Evolutionary conservation across 2,329 filamentous ascomycete species (phyloP), one percentile per base, ranked within the genome.

Genomic region (Beauveria pseudobassiana): DNA sequence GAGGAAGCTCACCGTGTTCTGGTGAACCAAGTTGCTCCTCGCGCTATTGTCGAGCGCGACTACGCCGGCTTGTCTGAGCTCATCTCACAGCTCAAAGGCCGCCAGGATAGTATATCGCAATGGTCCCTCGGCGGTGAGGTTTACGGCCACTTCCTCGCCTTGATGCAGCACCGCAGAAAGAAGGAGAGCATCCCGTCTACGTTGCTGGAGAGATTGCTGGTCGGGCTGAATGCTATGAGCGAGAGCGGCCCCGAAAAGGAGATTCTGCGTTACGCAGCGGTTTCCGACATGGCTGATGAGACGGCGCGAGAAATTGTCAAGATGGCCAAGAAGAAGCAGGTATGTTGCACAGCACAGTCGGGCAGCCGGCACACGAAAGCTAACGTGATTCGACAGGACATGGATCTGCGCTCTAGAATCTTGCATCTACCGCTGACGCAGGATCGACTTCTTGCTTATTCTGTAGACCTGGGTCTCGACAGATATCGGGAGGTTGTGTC

Each of bases 1-100:
- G 80, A 85, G 34, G 90, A 95, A 71, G 95, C 95, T 0, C 95
- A 98, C 74, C 83, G 86, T 30, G 90, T 93, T 1, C 87, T 99
- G 59, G 84, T 89, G 63, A 85, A 85, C 65, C 83, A 88, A 65
- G 92, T 98, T 34, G 95, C 90, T 0, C 95, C 95, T 0, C 80
- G 82, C 30, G 86, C 91, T 12, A 83, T 99, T 65, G 89, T 99
- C 64, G 89, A 91, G 70, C 87, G 88, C 49, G 88, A 97, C 71
- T 93, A 91, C 69, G 81, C 83, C 22, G 82, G 81, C 2, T 78
- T 98, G 1, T 82, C 84, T 46, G 78, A 82, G 38, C 79, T 97
- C 45, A 82, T 98, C 43, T 79, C 80, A 20, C 86, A 87, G 63
- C 96, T 99, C 69, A 76, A 86, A 57, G 80, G 80, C 1, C 85